These are phyloP conservation scores for Thinopyrum elongatum DNA, from an alignment of 176 grass and related monocot genomes.

Conservation along the genomic window DNA sequence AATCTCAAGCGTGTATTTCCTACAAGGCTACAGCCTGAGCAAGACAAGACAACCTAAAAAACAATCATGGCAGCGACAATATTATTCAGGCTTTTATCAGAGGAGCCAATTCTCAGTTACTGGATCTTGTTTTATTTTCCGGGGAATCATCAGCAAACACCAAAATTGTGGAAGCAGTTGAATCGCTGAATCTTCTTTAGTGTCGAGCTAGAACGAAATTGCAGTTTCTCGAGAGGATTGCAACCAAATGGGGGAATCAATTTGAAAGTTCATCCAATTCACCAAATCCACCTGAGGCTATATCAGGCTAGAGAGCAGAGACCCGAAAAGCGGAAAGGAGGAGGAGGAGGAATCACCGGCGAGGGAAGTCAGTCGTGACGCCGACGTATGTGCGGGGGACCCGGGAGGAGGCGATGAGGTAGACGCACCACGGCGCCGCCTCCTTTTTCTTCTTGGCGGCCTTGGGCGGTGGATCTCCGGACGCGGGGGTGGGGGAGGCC, in stretches of 20 bases:
- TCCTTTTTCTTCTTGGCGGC: slow-evolving; percentile 7
- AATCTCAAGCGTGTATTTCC: background rate
- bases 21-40: background rate
- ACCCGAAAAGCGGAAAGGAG: background rate
- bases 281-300: background rate
- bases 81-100: background rate
- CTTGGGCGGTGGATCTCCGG: background rate
- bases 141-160: background rate
- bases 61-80: background rate
- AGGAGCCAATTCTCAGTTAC: background rate
- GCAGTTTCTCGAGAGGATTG: background rate
- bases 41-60: background rate
- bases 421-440: slow-evolving; percentile 51
- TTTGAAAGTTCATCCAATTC: background rate
- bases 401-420: slow-evolving; percentile 56
- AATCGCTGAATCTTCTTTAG: background rate
- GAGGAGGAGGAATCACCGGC: slow-evolving; percentile 37
- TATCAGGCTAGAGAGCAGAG: background rate
- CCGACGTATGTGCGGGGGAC: slow-evolving; percentile 73
- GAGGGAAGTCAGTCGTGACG: slow-evolving; percentile 84
- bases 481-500: background rate
- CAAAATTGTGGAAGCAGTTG: background rate
- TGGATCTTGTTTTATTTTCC: background rate
- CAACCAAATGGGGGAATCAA: background rate
- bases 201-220: background rate